phyloP scores from a whole-genome alignment of 495 filamentous ascomycete genomes.

The Lepraria neglecta region DNA sequence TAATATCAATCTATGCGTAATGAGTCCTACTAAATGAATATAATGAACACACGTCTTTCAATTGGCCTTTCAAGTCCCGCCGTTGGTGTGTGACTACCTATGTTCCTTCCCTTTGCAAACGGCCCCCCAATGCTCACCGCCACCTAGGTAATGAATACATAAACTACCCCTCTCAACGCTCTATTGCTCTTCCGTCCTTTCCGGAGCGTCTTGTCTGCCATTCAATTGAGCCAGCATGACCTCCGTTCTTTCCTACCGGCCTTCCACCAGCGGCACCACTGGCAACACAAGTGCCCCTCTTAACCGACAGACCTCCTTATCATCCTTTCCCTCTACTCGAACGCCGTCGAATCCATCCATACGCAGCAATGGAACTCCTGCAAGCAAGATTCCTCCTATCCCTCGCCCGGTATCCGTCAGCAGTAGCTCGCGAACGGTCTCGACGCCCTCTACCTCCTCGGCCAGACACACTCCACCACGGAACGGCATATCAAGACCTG shows the following conservation, averaged over 20 bases:
- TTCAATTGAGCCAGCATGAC: slow-evolving; percentile 37
- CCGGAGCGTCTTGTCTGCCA: neutral
- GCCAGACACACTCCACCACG: slow-evolving; percentile 31
- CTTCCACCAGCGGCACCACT: slow-evolving; percentile 35
- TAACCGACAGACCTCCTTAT: slow-evolving; percentile 47
- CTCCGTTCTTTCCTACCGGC: slow-evolving; percentile 40
- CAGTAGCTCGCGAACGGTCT: slow-evolving; percentile 40
- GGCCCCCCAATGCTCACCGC: slow-evolving; percentile 1
- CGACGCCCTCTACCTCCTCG: slow-evolving; percentile 44
- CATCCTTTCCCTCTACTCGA: slow-evolving; percentile 53
- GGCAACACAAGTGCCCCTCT: slow-evolving; percentile 24
- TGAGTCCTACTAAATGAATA: neutral
- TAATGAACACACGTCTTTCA: neutral
- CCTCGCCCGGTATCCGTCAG: slow-evolving; percentile 47
- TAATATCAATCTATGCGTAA: neutral
- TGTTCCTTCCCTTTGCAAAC: slow-evolving; percentile 1
- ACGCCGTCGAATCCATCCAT: slow-evolving; percentile 46
- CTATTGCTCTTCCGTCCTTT: neutral
- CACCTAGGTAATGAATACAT: neutral
- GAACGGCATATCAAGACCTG: slow-evolving; percentile 28
- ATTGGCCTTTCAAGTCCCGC: neutral
- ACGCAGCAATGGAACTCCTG: slow-evolving; percentile 46
- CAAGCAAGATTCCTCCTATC: slow-evolving; percentile 48
- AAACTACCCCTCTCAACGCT: neutral
- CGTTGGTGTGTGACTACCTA: neutral